Conservation (phyloP, 371 early-diverging fungal genomes). For the Mycotypha africana region DNA sequence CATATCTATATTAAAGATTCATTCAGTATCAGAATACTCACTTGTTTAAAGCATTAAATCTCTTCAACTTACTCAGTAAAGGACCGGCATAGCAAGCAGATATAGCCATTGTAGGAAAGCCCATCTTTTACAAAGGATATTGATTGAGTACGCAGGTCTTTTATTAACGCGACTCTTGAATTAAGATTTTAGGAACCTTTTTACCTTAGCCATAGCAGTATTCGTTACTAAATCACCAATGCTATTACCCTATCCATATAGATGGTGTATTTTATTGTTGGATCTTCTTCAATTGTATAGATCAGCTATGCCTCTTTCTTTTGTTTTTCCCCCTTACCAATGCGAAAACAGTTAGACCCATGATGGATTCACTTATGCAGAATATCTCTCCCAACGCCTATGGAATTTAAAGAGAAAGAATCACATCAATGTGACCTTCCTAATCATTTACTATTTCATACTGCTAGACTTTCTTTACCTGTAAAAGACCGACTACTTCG, state of each 20-base stretch:
- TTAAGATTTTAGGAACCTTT: too few species aligned
- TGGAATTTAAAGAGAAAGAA: background rate
- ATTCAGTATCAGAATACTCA: background rate
- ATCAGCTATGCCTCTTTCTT: background rate
- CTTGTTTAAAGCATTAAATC: too few species aligned
- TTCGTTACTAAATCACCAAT: conserved; percentile 83
- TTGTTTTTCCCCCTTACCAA: conserved; percentile 37
- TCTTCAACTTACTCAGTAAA: conserved; percentile 62
- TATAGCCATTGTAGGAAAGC: conserved; percentile 81
- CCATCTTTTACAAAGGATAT: conserved; percentile 57
- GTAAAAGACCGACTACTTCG: conserved; percentile 78
- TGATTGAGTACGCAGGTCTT: too few species aligned
- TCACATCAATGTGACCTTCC: background rate
- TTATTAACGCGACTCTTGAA: too few species aligned
- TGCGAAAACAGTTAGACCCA: conserved; percentile 82
- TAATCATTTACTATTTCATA: too few species aligned
- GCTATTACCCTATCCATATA: conserved; percentile 69
- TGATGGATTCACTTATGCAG: conserved; percentile 73
- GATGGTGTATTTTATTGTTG: too few species aligned
- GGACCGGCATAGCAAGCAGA: conserved; percentile 86
- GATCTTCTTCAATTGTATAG: too few species aligned
- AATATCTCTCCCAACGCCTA: conserved; percentile 71
- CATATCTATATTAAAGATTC: conserved; percentile 48
- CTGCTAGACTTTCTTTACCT: conserved; percentile 20
- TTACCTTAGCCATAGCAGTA: conserved; percentile 67